phyloP scores from a whole-genome alignment of 192 early-diverging fungal genomes.

The Jimgerdemannia lactiflua region DNA sequence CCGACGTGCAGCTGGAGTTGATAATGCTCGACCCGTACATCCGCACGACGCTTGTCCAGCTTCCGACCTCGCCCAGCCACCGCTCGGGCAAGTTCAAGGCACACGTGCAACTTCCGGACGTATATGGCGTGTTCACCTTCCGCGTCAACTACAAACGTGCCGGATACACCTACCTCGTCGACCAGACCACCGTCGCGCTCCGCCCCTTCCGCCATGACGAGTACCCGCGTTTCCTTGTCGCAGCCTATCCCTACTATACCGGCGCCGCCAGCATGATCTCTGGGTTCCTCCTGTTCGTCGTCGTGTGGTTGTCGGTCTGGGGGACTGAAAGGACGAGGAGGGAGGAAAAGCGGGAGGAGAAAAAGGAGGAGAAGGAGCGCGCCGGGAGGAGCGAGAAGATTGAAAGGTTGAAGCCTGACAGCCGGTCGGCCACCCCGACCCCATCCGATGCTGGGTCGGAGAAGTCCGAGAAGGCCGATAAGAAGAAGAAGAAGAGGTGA shows the following conservation, averaged over 20 bases:
- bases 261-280: conserved; percentile 78
- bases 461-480: neutral
- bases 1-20: conserved; percentile 87
- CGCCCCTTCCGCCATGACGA: conserved; percentile 95
- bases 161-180: conserved; percentile 75
- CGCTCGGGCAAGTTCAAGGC: conserved; percentile 39
- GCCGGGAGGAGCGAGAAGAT: neutral
- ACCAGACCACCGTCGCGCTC: conserved; percentile 75
- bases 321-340: conserved; percentile 26
- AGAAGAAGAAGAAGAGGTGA: neutral
- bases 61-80: conserved; percentile 22
- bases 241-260: conserved; percentile 96
- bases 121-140: conserved; percentile 98
- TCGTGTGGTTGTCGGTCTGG: conserved; percentile 70
- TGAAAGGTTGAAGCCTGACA: neutral
- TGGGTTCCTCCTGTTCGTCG: conserved; percentile 83
- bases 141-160: conserved; percentile 89
- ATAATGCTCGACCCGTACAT: conserved; percentile 99
- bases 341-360: neutral
- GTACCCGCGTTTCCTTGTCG: conserved; percentile 87
- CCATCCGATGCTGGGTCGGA: neutral
- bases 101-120: conserved; percentile 76
- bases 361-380: conserved; percentile 13
- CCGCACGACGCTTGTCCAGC: conserved; percentile 63
- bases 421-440: neutral